These are phyloP conservation scores for Taphrina wiesneri DNA, from an alignment of 1,139 yeast species.

Conservation along the genomic window DNA sequence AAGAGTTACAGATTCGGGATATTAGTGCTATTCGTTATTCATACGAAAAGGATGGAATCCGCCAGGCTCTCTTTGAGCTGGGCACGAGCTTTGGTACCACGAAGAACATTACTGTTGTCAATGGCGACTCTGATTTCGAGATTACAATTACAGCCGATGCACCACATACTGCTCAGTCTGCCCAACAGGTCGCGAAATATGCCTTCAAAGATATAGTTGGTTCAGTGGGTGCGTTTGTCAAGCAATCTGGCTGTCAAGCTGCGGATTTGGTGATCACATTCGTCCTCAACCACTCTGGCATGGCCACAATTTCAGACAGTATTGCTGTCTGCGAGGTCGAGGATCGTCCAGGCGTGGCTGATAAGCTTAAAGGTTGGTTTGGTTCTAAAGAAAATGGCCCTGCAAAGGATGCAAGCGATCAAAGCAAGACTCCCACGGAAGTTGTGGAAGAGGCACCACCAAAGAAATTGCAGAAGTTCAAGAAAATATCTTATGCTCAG, in stretches of 20 bases:
- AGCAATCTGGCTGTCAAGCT: conserved; percentile 7
- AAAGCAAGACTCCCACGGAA: conserved; percentile 11
- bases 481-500: neutral
- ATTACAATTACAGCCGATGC: conserved; percentile 4
- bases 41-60: conserved; percentile 38
- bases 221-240: neutral
- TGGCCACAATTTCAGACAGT: conserved; percentile 4
- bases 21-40: conserved; percentile 52
- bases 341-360: conserved; percentile 6
- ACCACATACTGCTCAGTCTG: neutral
- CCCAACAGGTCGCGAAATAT: conserved; percentile 2
- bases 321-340: conserved; percentile 25
- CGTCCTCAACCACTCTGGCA: conserved; percentile 28
- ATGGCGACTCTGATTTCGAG: neutral
- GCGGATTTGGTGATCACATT: conserved; percentile 17
- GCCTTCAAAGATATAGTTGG: conserved; percentile 10
- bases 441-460: conserved; percentile 13
- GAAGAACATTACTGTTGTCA: neutral
- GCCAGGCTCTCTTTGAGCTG: conserved; percentile 49
- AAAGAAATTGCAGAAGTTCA: neutral
- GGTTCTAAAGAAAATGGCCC: conserved; percentile 15
- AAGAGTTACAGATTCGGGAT: conserved; percentile 61
- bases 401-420: neutral
- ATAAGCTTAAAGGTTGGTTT: conserved; percentile 31
- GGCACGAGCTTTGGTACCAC: conserved; percentile 40